Base-by-base conservation (phyloP, 2,329 filamentous ascomycete species). In the Penicillium occitanis region DNA sequence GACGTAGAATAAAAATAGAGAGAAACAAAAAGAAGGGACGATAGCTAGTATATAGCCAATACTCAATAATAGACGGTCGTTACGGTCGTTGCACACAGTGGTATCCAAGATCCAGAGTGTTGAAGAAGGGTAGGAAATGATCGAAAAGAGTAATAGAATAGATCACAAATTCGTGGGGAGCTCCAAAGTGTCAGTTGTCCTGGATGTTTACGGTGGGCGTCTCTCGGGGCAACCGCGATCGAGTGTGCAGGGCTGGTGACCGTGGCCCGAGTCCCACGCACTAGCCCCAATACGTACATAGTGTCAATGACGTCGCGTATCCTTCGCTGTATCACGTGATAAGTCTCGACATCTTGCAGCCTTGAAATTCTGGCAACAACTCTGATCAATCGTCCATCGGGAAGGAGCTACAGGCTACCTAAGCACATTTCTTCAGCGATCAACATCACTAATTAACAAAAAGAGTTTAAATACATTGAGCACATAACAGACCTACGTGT, bases 221-320 rank as follows among this genome's bases (percentile, higher is more conserved):
- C 51, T 63, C 65, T 63, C 65, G 51, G 60, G 65, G 65, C 65
- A 66, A 66, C 65, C 50, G 60, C 48, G 37, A 44, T 6, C 7
- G 37, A 44, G 37, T 40, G 25, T 3, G 6, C 48, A 17, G 22
- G 25, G 25, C 4, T 2, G 25, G 25, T 25, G 4, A 25, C 25
- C 35, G 17, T 53, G 55, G 55, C 57, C 35, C 37, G 35, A 25
- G 50, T 53, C 28, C 50, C 50, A 33, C 50, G 30, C 53, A 8
- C 53, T 57, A 57, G 4, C 6, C 33, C 53, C 19, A 14, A 37
- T 37, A 37, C 28, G 50, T n/a, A 22, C 53, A 37, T 7, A 37
- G n/a, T 19, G 17, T 37, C 30, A 57, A 57, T 57, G 53, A 57
- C 53, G 53, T 57, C 53, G 53, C 53, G 22, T 8, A 6, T 13